Base-by-base conservation (phyloP, 2,329 filamentous ascomycete species). In the Colletotrichum paranaense region DNA sequence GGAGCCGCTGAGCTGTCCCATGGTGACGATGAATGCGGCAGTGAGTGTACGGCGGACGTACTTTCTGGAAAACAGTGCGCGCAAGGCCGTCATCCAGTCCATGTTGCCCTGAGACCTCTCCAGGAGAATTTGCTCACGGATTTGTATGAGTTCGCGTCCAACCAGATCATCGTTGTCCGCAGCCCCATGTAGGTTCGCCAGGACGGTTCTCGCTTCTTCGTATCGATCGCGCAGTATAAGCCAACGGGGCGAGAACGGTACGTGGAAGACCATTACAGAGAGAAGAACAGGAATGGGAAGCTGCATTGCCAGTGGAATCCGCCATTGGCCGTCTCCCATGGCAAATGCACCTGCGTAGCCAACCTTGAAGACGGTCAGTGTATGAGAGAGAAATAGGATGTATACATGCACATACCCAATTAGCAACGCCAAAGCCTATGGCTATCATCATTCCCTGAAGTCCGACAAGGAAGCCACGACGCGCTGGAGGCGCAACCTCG, bases 301-400 rank as follows among this genome's bases (percentile, higher is more conserved):
- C 68, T 84, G 81, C 32, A 80, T 78, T 7, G 79, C 81, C 4
- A 83, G 76, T 7, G 80, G 80, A 11, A 83, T 78, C 0, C 81
- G 76, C 82, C 82, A 84, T 60, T 81, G 79, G 0, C 74, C 55
- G 56, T 81, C 75, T 0, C 79, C 79, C 9, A 70, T 24, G 1
- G 78, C 79, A 65, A 79, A 83, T 0, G 78, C 78, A 9, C 83
- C 79, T 3, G 78, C 80, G 67, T 82, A 84, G 3, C 83, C 84
- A 49, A 49, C 42, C 42, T 49, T 5, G 12, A 49, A 49, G 3
- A 49, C 19, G 7, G 42, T 49, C 19, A 49, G 42, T 49, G 42
- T 49, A 8, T 49, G 42, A 49, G 19, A 4, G 42, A 49, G 19
- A 9, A 35, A 35, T 12, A 35, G 32, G 32, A 12, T 35, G 32